Conservation (phyloP, 176 grass and related monocot species). For the Paspalum vaginatum region DNA sequence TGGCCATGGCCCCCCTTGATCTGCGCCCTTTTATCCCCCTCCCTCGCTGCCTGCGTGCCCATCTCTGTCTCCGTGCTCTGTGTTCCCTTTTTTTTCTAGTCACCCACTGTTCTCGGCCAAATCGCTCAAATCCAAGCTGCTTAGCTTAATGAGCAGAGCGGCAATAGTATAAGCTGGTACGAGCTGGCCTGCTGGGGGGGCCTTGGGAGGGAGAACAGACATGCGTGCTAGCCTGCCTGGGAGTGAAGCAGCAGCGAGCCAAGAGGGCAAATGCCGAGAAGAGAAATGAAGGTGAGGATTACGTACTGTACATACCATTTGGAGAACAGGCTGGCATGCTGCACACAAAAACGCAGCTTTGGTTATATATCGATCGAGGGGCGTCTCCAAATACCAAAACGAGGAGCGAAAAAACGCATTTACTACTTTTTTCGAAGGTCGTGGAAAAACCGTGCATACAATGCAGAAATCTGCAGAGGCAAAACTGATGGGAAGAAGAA, state of each 20-base stretch:
- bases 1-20: not conserved
- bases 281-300: not conserved
- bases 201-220: slow-evolving; percentile 19
- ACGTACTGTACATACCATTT: not conserved
- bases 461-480: not conserved
- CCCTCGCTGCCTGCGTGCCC: not conserved
- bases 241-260: slow-evolving; percentile 1
- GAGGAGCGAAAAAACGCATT: too few relatives aligned
- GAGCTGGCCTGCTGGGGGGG: not conserved
- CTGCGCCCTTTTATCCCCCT: slow-evolving; percentile 35
- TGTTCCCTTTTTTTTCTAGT: slow-evolving; percentile 27
- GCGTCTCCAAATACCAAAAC: too few relatives aligned
- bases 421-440: too few relatives aligned
- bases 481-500: not conserved
- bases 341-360: not conserved
- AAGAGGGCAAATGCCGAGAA: slow-evolving; percentile 21
- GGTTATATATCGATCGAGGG: too few relatives aligned
- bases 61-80: not conserved
- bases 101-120: slow-evolving; percentile 9
- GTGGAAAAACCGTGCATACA: too few relatives aligned
- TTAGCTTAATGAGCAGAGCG: not conserved
- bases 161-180: not conserved
- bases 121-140: slow-evolving; percentile 32
- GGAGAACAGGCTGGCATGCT: not conserved
- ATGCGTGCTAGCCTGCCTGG: not conserved